Conservation (phyloP, 2,329 filamentous ascomycete genomes). For the Aspergillus pseudotamarii region DNA sequence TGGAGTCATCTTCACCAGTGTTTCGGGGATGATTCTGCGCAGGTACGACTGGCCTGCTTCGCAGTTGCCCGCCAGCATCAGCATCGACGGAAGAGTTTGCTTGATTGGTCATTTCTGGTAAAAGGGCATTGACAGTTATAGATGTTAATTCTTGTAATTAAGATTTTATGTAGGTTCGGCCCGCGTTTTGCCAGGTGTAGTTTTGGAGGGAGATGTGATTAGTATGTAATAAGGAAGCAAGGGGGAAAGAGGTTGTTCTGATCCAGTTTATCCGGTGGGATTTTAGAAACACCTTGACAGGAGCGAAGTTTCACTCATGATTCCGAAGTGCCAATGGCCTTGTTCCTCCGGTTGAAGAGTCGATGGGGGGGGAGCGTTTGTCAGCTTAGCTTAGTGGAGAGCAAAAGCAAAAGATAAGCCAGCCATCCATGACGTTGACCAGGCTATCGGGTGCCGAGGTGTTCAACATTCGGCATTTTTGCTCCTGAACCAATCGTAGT, state of each 20-base stretch:
- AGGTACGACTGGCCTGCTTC: constrained; percentile 18
- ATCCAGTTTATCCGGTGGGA: background rate
- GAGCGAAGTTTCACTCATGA: background rate
- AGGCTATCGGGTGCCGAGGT: background rate
- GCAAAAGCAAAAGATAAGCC: background rate
- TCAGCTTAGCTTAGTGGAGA: background rate
- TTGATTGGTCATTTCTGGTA: constrained; percentile 37
- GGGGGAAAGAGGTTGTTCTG: background rate
- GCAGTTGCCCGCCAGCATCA: constrained; percentile 35
- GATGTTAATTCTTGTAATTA: too few relatives aligned
- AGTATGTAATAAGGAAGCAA: background rate
- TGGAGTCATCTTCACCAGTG: constrained; percentile 8
- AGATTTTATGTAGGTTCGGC: background rate
- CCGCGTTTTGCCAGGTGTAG: background rate
- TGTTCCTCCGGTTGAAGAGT: background rate
- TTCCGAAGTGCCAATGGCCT: background rate
- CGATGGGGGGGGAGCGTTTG: background rate
- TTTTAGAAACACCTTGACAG: background rate
- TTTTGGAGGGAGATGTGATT: background rate
- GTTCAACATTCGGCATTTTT: background rate
- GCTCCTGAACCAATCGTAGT: background rate
- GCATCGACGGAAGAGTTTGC: constrained; percentile 34
- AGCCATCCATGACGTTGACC: background rate
- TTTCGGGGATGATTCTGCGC: background rate
- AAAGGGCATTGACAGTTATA: background rate